Base-by-base conservation (phyloP, 805 yeast species). In the Nakazawaea holstii region DNA sequence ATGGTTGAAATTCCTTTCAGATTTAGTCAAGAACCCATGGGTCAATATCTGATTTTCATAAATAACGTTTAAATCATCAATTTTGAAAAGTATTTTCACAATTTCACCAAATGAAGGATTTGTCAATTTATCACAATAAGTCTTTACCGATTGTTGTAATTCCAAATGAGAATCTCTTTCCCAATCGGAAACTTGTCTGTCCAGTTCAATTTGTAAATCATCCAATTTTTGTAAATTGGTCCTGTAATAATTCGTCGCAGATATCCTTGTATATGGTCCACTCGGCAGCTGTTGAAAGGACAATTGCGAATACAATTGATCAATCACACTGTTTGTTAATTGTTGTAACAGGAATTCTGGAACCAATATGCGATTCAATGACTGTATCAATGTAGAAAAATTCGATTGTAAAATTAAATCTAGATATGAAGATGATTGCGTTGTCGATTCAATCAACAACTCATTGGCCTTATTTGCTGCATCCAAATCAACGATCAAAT, bases 151-250 rank as follows among this genome's bases (percentile, higher is more conserved):
- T 1, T 66, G 54, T 47, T 67, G 71, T 32, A 67, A 49, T 46
- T 65, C 68, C 41, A 59, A 55, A 54, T 67, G 71, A 3, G 69
- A 58, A 8, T 45, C 39, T 50, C 64, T 68, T 1, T 67, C 53
- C 70, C 69, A 65, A 13, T 52, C 51, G 14, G 52, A 54, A 8
- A 67, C 57, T 41, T 64, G 57, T 2, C 44, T 42, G 32, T 49
- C 52, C 26, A 60, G 8, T 43, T 8, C 14, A 7, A 6, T 42
- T 48, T 17, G 37, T 46, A 28, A 52, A 48, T 31, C 46, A 41
- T 47, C 51, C 35, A 31, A 52, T 26, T 17, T 49, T 49, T 39
- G 46, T 43, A 48, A 38, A 8, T 50, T 42, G 29, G 35, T 28
- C 30, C 45, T 43, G 28, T 32, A 33, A n/a, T 46, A 41, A 26